Conservation (phyloP, 2,329 filamentous ascomycete species). For the Colletotrichum orchidophilum region DNA sequence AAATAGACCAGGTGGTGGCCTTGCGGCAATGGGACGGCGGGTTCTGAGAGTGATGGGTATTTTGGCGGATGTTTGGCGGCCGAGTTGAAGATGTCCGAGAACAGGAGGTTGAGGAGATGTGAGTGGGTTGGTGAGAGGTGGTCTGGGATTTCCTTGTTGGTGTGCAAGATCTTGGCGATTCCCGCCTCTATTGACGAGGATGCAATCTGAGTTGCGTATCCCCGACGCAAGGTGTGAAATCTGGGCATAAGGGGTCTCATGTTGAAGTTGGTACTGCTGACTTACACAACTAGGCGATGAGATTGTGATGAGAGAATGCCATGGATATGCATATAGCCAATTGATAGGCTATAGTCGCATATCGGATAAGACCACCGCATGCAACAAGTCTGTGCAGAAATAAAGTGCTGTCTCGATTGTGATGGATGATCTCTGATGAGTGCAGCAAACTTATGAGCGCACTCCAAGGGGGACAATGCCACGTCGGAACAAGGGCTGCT, state of each 20-base stretch:
- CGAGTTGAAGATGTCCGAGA: conserved; percentile 62
- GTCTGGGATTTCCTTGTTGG: conserved; percentile 51
- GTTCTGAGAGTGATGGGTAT: conserved; percentile 14
- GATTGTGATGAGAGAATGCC: neutral
- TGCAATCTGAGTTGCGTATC: conserved; percentile 12
- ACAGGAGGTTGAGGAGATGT: conserved; percentile 70
- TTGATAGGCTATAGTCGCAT: neutral
- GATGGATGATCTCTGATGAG: neutral
- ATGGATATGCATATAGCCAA: neutral
- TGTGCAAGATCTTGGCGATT: conserved; percentile 23
- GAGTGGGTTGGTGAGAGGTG: conserved; percentile 67
- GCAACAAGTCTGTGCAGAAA: no score
- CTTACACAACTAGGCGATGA: conserved; percentile 13
- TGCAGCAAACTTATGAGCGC: no score
- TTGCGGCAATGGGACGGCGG: conserved; percentile 56
- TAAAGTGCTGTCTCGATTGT: neutral
- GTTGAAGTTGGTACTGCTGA: neutral
- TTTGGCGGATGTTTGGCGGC: conserved; percentile 20
- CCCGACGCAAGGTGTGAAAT: neutral
- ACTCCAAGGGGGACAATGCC: neutral
- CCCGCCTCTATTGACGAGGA: neutral
- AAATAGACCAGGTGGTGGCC: conserved; percentile 91
- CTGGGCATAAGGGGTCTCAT: conserved; percentile 9
- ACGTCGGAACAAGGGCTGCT: neutral
- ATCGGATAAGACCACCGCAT: neutral